A percentile compares a stretch with the other conserved stretches of the same genome.
Evolutionary conservation across 176 grass and related monocot species (phyloP).

Genomic region (Stipa capillata): DNA sequence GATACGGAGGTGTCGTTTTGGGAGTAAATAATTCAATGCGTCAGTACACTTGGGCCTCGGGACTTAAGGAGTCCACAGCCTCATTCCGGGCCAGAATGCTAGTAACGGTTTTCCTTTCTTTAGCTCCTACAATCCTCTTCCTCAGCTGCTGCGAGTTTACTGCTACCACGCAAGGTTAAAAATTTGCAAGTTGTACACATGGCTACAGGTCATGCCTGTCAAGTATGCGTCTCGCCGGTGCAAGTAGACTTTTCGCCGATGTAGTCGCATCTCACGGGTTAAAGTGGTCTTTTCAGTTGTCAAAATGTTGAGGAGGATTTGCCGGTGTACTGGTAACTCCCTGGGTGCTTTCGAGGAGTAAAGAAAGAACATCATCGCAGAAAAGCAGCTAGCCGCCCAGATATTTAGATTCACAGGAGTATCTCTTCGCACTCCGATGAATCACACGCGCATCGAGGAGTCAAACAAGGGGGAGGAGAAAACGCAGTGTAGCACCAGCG

Average conservation of each 20-base stretch:
- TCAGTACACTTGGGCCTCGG: conserved; percentile 26
- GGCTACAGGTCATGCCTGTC: background rate
- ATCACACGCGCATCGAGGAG: background rate
- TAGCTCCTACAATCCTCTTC: background rate
- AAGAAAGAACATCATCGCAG: background rate
- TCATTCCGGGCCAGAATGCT: conserved; percentile 7
- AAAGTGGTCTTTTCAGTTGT: background rate
- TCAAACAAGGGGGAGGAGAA: background rate
- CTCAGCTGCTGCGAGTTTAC: background rate
- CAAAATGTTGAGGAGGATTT: background rate
- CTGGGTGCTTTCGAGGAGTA: background rate
- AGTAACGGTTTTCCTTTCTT: background rate
- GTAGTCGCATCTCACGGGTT: background rate
- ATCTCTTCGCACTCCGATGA: conserved; percentile 23
- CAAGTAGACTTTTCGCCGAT: background rate
- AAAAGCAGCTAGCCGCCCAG: background rate
- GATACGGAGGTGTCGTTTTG: conserved; percentile 43
- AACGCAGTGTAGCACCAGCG: background rate
- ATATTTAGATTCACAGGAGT: background rate
- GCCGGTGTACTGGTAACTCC: background rate
- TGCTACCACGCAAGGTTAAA: conserved; percentile 5
- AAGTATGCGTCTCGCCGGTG: background rate
- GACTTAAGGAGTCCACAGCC: conserved; percentile 19
- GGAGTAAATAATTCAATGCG: conserved; percentile 31
- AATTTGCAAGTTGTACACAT: too few relatives aligned